Evolutionary conservation across 2,329 filamentous ascomycete genomes (phyloP).

Genomic region (Botrytis porri): DNA sequence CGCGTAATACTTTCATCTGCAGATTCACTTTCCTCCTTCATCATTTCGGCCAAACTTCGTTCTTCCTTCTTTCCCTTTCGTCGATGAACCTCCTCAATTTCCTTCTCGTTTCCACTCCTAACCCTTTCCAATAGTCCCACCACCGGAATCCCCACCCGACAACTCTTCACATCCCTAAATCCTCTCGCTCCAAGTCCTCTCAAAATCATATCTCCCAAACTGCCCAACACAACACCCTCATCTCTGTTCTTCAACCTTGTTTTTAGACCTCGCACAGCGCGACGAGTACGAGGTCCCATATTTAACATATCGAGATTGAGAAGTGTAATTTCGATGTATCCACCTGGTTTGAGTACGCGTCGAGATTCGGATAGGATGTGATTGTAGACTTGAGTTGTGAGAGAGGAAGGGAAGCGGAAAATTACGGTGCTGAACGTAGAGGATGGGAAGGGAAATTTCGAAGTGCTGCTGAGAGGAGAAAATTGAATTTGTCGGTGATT

Average conservation of each 20-base stretch:
- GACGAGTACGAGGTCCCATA: slow-evolving; percentile 70
- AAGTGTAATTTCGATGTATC: slow-evolving; percentile 74
- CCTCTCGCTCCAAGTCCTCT: slow-evolving; percentile 65
- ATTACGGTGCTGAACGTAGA: slow-evolving; percentile 75
- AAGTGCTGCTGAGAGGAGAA: slow-evolving; percentile 32
- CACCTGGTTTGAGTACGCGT: slow-evolving; percentile 73
- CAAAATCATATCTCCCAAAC: slow-evolving; percentile 59
- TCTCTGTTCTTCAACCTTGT: slow-evolving; percentile 63
- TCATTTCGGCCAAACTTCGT: slow-evolving; percentile 63
- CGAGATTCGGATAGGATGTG: slow-evolving; percentile 72
- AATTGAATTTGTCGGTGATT: slow-evolving; percentile 78
- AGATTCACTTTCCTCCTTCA: slow-evolving; percentile 64
- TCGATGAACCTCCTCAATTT: slow-evolving; percentile 35
- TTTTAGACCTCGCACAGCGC: slow-evolving; percentile 68
- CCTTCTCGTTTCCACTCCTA: slow-evolving; percentile 7
- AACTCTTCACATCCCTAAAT: slow-evolving; percentile 70
- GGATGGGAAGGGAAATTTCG: slow-evolving; percentile 71
- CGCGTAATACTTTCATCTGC: slow-evolving; percentile 85
- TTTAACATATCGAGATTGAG: slow-evolving; percentile 79
- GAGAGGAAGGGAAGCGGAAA: slow-evolving; percentile 71
- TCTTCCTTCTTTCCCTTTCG: slow-evolving; percentile 40
- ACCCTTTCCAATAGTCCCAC: slow-evolving; percentile 48
- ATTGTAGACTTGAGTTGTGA: slow-evolving; percentile 65
- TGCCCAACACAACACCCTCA: slow-evolving; percentile 58
- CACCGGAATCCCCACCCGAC: slow-evolving; percentile 74